phyloP scores from a whole-genome alignment of 169 alveolate genomes.

The Theileria parva region DNA sequence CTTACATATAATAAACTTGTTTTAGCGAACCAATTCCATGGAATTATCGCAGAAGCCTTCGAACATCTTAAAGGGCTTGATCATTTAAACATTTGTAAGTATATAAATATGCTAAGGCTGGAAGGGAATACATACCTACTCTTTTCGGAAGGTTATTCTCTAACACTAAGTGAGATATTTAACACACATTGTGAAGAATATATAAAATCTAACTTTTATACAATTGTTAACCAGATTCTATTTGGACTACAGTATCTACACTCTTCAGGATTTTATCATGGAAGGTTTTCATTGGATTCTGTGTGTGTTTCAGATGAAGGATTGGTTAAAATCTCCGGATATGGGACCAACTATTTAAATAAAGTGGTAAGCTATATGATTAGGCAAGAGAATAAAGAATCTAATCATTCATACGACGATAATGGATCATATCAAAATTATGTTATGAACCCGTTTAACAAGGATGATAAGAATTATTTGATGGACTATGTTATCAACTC shows the following conservation, averaged over 20 bases:
- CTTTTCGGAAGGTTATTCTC: conserved; percentile 54
- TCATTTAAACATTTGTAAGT: conserved; percentile 56
- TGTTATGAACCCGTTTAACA: not conserved
- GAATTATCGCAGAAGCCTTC: conserved; percentile 55
- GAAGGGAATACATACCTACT: conserved; percentile 19
- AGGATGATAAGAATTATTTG: conserved; percentile 7
- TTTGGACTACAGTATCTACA: conserved; percentile 58
- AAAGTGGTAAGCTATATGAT: not conserved
- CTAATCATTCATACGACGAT: not conserved
- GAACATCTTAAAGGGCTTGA: conserved; percentile 43
- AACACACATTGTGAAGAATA: not conserved
- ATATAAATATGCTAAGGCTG: conserved; percentile 38
- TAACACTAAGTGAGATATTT: conserved; percentile 37
- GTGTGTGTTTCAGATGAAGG: conserved; percentile 34
- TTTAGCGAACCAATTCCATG: not conserved
- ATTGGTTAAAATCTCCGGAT: conserved; percentile 53
- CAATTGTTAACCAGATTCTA: conserved; percentile 27
- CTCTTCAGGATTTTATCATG: conserved; percentile 49
- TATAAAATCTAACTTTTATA: not conserved
- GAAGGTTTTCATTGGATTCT: conserved; percentile 36
- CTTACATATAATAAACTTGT: not conserved
- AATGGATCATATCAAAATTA: not conserved
- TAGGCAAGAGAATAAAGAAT: not conserved
- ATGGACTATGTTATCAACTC: not conserved
- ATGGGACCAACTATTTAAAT: conserved; percentile 25